These are phyloP conservation scores for Fusarium oxysporum DNA, from an alignment of 2,329 filamentous ascomycete species.

Conservation along the genomic window DNA sequence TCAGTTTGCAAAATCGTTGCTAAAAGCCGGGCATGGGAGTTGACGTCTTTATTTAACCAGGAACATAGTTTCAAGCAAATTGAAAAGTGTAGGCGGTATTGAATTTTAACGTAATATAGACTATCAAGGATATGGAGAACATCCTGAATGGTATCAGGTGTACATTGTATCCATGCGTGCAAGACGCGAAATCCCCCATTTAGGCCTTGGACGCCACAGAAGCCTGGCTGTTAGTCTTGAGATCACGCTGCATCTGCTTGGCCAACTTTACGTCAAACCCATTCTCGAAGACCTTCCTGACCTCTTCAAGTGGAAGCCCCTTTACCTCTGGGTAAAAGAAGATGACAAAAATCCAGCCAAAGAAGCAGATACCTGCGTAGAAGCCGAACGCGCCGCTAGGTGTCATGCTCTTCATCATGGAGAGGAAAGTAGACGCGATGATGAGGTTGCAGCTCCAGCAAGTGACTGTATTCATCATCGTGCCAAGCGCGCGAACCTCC, in stretches of 20 bases:
- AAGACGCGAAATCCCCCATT: accelerated
- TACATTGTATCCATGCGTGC: background rate
- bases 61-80: too few relatives aligned
- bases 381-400: conserved; percentile 64
- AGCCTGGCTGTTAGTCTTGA: conserved; percentile 14
- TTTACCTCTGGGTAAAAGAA: conserved; percentile 66
- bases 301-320: conserved; percentile 65
- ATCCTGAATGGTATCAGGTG: accelerated
- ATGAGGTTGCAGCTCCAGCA: conserved; percentile 62
- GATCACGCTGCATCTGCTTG: conserved; percentile 49
- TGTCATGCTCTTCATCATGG: conserved; percentile 59
- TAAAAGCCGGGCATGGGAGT: too few relatives aligned
- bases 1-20: too few relatives aligned
- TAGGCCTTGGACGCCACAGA: conserved; percentile 1
- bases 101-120: background rate
- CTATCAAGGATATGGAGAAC: background rate
- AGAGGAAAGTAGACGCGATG: conserved; percentile 61
- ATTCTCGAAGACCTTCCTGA: conserved; percentile 61
- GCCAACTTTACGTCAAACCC: conserved; percentile 59
- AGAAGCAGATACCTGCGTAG: conserved; percentile 61
- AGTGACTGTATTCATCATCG: conserved; percentile 61
- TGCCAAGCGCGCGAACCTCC: conserved; percentile 60
- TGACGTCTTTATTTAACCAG: too few relatives aligned
- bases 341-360: conserved; percentile 56
- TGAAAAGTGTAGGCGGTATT: background rate